Evolutionary conservation across 139 green algal species (phyloP), one percentile per base, ranked within the genome.

Genomic region (Nannochloris sp.): DNA sequence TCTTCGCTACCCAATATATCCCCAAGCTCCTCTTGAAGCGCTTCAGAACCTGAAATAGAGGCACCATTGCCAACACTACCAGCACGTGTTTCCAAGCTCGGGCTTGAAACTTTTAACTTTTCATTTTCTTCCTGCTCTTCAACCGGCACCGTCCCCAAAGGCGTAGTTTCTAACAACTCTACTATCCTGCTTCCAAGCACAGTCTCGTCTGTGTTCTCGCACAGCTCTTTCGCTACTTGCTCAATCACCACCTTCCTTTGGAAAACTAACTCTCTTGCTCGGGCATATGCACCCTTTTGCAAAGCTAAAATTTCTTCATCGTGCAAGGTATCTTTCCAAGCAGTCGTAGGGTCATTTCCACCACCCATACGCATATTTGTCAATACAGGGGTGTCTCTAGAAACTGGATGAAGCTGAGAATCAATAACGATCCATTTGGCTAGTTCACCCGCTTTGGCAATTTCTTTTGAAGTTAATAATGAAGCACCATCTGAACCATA

Each of bases 371-470:
- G 6, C 64, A 87, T 70, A 58, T 74, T 60, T 15, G 65, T 42
- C 42, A 48, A 32, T 39, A 88, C 37, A 4, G 63, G 27, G 1
- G 54, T 46, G 56, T 80, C 54, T 1, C 70, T 45, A 30, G 75
- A 76, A 23, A 51, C 62, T 4, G 83, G 83, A 68, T 88, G 70
- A 59, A 87, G 69, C 36, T 62, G 72, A 23, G 78, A 86, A 36
- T 79, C 47, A 33, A 67, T 33, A 14, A 87, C 83, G 46, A 90
- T 71, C 63, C 70, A 89, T 15, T 76, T 68, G 15, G 83, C 80
- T 55, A 90, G 69, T 36, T 79, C 65, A 10, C 73, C 73, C 0
- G 83, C 83, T 3, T 38, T 65, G 15, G 73, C 36, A 27, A 89
- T 70, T 59, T 87, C 80, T 35, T 71, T 64, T n/a, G 59, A 46